Percentiles rank a stretch among this genome's conserved stretches.
Evolutionary conservation across 1,284 basidiomycete genomes (phyloP).

Genomic region (Apiotrichum porosum): DNA sequence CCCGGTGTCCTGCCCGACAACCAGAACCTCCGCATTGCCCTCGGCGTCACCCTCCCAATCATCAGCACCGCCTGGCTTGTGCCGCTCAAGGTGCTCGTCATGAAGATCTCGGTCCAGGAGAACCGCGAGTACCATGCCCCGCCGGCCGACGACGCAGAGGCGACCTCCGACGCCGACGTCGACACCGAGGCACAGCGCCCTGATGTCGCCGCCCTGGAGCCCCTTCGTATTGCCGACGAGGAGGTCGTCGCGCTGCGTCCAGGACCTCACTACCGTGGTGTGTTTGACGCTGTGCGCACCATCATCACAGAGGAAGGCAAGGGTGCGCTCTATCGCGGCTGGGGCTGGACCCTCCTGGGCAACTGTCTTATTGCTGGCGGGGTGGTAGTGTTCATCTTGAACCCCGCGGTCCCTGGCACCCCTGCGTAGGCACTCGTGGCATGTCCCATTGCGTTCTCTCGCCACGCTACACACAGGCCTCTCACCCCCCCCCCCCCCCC

Average conservation of each 20-base stretch:
- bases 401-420: no score
- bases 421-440: no score
- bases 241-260: constrained; percentile 80
- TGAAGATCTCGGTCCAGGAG: constrained; percentile 73
- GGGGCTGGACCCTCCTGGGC: constrained; percentile 71
- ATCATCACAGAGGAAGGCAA: constrained; percentile 77
- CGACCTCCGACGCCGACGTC: constrained; percentile 48
- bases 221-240: constrained; percentile 54
- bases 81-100: constrained; percentile 75
- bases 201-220: constrained; percentile 33
- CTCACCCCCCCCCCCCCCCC: no score
- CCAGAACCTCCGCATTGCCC: neutral
- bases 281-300: constrained; percentile 68
- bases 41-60: constrained; percentile 53
- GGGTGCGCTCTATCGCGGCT: constrained; percentile 70
- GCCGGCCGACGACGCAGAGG: constrained; percentile 52
- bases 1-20: neutral
- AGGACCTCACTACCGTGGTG: constrained; percentile 75
- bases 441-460: no score
- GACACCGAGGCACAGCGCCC: constrained; percentile 53
- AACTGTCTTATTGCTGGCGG: no score
- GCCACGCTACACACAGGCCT: no score
- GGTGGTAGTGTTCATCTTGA: no score
- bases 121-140: constrained; percentile 61
- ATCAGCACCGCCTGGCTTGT: constrained; percentile 62